Conservation (phyloP, 2,329 filamentous ascomycete genomes). For the Epichloe aotearoae region DNA sequence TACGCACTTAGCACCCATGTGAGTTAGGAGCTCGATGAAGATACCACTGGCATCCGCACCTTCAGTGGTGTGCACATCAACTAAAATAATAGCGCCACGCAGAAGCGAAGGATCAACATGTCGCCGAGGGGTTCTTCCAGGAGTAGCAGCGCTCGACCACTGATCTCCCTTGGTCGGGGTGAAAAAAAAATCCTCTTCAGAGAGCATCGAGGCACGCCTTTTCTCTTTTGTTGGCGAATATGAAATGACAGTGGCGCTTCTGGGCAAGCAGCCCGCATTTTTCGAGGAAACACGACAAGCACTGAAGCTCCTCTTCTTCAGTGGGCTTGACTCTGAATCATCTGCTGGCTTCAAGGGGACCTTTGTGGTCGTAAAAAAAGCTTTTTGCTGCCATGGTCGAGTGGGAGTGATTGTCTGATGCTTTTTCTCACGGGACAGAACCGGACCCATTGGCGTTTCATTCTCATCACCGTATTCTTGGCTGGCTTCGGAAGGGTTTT, state of each 20-base stretch:
- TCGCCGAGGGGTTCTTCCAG: constrained; percentile 40
- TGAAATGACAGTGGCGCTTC: constrained; percentile 40
- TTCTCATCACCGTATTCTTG: constrained; percentile 59
- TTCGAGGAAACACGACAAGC: constrained; percentile 32
- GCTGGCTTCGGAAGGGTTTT: constrained; percentile 45
- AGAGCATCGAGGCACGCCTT: constrained; percentile 5
- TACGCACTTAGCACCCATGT: constrained; percentile 72
- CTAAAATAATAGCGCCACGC: constrained; percentile 62
- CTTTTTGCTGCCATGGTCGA: constrained; percentile 31
- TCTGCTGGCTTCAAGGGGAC: constrained; percentile 60
- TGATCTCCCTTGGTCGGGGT: constrained; percentile 32
- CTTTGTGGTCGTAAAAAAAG: constrained; percentile 63
- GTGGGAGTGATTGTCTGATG: constrained; percentile 41
- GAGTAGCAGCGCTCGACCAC: constrained; percentile 43
- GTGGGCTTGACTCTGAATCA: constrained; percentile 35
- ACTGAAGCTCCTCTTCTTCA: constrained; percentile 38
- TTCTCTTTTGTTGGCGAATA: constrained; percentile 37
- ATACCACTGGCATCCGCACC: constrained; percentile 70
- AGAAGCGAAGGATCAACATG: constrained; percentile 43
- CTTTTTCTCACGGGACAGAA: constrained; percentile 17
- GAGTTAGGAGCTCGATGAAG: constrained; percentile 63
- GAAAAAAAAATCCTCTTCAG: not conserved
- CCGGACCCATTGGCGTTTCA: constrained; percentile 40
- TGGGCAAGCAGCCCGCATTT: constrained; percentile 28
- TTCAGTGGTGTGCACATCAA: constrained; percentile 73